A percentile compares a stretch with the other conserved stretches of the same genome.
Evolutionary conservation across 2,329 filamentous ascomycete species (phyloP).

Genomic region (Penicillium sp.): DNA sequence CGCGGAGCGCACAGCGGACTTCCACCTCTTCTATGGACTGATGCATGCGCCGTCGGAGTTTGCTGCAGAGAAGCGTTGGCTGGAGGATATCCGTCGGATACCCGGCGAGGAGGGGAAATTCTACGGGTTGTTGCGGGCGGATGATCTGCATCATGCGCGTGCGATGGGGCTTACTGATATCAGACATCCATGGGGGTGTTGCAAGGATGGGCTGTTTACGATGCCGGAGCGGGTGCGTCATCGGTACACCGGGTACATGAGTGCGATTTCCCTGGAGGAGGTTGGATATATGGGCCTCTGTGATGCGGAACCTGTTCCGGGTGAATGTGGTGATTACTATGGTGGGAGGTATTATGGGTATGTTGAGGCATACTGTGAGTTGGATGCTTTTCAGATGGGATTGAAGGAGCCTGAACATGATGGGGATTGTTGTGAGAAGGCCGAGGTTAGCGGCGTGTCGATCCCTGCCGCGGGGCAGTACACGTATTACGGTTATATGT

Average conservation of each 20-base stretch:
- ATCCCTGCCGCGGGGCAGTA: neutral
- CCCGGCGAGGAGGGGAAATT: neutral
- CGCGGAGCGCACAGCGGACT: neutral
- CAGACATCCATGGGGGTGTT: slow-evolving; percentile 2
- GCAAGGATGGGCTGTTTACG: neutral
- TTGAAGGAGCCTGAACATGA: slow-evolving; percentile 1
- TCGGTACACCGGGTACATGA: slow-evolving; percentile 1
- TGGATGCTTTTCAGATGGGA: neutral
- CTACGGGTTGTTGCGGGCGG: slow-evolving; percentile 2
- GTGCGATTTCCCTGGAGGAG: neutral
- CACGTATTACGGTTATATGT: slow-evolving; percentile 6
- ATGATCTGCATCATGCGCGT: neutral
- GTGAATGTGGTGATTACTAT: slow-evolving; percentile 1
- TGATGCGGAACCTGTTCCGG: neutral
- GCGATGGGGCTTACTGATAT: neutral
- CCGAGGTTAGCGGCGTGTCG: neutral
- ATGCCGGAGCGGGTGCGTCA: neutral
- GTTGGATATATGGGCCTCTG: neutral
- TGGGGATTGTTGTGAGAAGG: neutral
- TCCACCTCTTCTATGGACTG: neutral
- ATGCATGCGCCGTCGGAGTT: neutral
- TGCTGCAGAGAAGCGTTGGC: neutral
- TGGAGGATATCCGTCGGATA: slow-evolving; percentile 2
- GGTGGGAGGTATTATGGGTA: neutral
- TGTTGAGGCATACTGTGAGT: neutral